These are phyloP conservation scores for Phlyctochytrium planicorne DNA, from an alignment of 192 early-diverging fungal species.

Conservation along the genomic window DNA sequence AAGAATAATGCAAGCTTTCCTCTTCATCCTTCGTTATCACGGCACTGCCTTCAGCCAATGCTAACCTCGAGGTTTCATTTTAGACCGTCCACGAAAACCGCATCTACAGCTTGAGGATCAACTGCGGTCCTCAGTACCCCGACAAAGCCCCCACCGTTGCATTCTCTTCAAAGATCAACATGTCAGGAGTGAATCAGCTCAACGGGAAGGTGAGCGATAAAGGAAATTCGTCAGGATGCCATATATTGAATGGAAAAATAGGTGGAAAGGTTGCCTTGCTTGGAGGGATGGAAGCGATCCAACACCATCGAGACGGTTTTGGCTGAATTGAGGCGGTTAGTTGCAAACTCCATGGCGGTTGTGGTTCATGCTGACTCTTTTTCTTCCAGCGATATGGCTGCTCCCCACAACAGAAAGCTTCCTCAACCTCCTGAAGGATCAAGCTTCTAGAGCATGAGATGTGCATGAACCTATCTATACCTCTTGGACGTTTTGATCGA, in stretches of 20 bases:
- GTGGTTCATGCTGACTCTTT: not conserved
- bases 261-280: conserved; percentile 76
- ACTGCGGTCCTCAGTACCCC: conserved; percentile 86
- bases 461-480: too few species aligned
- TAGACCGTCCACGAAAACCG: conserved; percentile 97
- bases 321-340: conserved; percentile 75
- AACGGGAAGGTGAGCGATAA: conserved; percentile 72
- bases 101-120: conserved; percentile 84
- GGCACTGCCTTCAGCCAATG: too few species aligned
- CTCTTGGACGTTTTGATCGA: too few species aligned
- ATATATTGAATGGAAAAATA: too few species aligned
- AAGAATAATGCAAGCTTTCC: too few species aligned
- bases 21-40: too few species aligned
- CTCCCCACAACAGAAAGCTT: conserved; percentile 78
- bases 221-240: not conserved
- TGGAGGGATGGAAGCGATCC: conserved; percentile 81
- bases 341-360: not conserved
- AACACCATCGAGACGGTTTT: conserved; percentile 81
- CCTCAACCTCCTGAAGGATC: conserved; percentile 84
- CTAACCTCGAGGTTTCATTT: too few species aligned
- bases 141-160: conserved; percentile 71
- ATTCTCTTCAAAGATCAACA: conserved; percentile 82
- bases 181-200: conserved; percentile 80
- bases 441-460: too few species aligned
- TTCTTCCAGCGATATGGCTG: conserved; percentile 77